These are phyloP conservation scores for Colletotrichum lupini DNA, from an alignment of 2,329 filamentous ascomycete genomes.

Conservation along the genomic window DNA sequence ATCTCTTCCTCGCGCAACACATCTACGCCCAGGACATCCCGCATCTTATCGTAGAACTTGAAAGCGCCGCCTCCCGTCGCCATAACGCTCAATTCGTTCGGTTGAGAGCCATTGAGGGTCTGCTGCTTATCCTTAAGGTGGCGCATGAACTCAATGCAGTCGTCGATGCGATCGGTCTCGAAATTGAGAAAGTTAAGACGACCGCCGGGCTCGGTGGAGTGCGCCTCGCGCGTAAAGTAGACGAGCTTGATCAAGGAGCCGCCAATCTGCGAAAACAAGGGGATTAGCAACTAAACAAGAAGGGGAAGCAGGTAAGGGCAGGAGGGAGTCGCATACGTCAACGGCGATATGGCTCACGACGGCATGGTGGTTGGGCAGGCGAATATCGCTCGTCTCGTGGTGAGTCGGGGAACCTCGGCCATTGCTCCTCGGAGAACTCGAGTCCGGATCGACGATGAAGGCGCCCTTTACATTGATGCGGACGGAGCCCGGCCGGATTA, in stretches of 20 bases:
- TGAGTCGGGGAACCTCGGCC: constrained; percentile 60
- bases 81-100: constrained; percentile 86
- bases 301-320: constrained; percentile 36
- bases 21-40: constrained; percentile 84
- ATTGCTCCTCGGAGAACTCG: constrained; percentile 60
- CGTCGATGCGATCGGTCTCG: constrained; percentile 93
- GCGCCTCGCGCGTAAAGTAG: constrained; percentile 92
- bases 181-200: constrained; percentile 95
- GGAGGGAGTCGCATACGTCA: constrained; percentile 71
- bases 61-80: constrained; percentile 96
- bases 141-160: constrained; percentile 92
- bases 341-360: constrained; percentile 97
- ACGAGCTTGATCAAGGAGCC: constrained; percentile 96
- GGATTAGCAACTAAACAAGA: constrained; percentile 28
- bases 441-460: constrained; percentile 91
- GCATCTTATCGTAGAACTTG: constrained; percentile 95
- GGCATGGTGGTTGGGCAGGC: constrained; percentile 94
- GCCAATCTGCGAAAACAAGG: constrained; percentile 75
- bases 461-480: constrained; percentile 97
- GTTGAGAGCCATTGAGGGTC: constrained; percentile 76
- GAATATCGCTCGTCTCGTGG: constrained; percentile 88
- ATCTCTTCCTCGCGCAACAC: constrained; percentile 96
- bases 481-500: constrained; percentile 76
- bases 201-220: constrained; percentile 83
- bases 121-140: constrained; percentile 86